Evolutionary conservation across 176 grass and related monocot species (phyloP), one percentile per base, ranked within the genome.

Genomic region (Carex parvula): DNA sequence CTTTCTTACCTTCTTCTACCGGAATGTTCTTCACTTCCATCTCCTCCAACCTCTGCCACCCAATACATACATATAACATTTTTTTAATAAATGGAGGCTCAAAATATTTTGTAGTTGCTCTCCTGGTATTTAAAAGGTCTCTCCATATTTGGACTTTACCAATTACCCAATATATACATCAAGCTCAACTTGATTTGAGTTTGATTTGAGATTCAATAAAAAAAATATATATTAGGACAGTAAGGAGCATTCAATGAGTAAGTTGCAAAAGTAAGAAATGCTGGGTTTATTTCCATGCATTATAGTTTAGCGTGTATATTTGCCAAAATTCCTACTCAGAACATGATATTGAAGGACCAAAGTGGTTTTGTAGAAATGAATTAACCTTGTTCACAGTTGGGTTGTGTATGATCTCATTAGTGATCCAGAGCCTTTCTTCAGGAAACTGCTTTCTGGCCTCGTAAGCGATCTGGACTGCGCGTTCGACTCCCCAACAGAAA

Each of bases 361-460:
- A 85, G 32, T 60, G 17, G 15, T 29, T 85, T 33, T 81, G 61
- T 44, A 52, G 15, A 57, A 64, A 24, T 46, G 10, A 58, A 35
- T 60, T n/a, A 67, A 95, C 95, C 93, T 99, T 94, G 88, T 95
- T 99, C 18, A 99, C 97, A 0, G 93, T 99, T 11, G 97, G 97
- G 50, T 99, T 99, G 85, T 99, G 97, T 70, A 99, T 99, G 85
- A 99, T 95, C 80, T 99, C 91, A 86, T 99, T 99, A 59, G 97
- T 99, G 83, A 99, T 79, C 97, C 97, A 99, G 85, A 99, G 88
- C 64, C 83, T 87, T 29, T 99, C 93, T 33, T 95, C 93, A 63
- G 97, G 97, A 81, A 99, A 99, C 88, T 99, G 97, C 93, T 94
- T 95, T 89, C 97, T 92, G 80, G 97, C 91, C 88, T 99, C 97